These are phyloP conservation scores for Podospora bellae-mahoneyi DNA, from an alignment of 495 filamentous ascomycete species.

Conservation along the genomic window DNA sequence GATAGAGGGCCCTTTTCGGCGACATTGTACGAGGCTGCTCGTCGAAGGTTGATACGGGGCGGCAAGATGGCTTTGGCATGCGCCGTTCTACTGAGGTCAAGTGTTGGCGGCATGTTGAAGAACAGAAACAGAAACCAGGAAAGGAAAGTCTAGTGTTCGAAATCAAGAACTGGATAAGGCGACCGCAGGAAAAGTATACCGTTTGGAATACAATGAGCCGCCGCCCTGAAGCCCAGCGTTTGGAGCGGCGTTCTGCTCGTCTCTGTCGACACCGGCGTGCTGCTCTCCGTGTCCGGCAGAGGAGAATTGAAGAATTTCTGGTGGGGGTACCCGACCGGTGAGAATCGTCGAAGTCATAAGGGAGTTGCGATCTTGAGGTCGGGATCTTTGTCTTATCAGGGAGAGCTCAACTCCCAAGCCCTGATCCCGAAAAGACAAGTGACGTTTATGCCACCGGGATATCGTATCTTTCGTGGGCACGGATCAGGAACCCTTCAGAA, in stretches of 20 bases:
- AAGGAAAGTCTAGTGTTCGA: slow-evolving; percentile 2
- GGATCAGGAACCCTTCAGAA: background rate
- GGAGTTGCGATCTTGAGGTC: background rate
- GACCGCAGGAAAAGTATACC: background rate
- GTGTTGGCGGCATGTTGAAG: slow-evolving; percentile 45
- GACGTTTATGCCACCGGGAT: slow-evolving; percentile 6
- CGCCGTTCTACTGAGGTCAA: slow-evolving; percentile 47
- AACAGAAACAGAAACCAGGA: slow-evolving; percentile 4
- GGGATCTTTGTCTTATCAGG: background rate
- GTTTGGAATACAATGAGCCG: slow-evolving; percentile 5
- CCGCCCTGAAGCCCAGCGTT: slow-evolving; percentile 2
- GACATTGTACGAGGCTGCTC: slow-evolving; percentile 46
- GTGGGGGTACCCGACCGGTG: slow-evolving; percentile 1
- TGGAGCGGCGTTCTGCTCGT: background rate
- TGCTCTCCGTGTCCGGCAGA: slow-evolving; percentile 5
- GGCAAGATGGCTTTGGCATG: slow-evolving; percentile 49
- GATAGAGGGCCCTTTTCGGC: slow-evolving; percentile 47
- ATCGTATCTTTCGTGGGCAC: background rate
- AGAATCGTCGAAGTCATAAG: slow-evolving; percentile 7
- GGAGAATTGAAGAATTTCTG: background rate
- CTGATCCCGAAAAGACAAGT: background rate
- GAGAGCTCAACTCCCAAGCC: background rate
- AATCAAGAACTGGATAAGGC: background rate
- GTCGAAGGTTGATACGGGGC: slow-evolving; percentile 50
- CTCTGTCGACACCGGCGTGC: background rate